Percentiles rank a stretch among this genome's conserved stretches.
Evolutionary conservation across 805 yeast species (phyloP).

Genomic region (Starmerella apicola): DNA sequence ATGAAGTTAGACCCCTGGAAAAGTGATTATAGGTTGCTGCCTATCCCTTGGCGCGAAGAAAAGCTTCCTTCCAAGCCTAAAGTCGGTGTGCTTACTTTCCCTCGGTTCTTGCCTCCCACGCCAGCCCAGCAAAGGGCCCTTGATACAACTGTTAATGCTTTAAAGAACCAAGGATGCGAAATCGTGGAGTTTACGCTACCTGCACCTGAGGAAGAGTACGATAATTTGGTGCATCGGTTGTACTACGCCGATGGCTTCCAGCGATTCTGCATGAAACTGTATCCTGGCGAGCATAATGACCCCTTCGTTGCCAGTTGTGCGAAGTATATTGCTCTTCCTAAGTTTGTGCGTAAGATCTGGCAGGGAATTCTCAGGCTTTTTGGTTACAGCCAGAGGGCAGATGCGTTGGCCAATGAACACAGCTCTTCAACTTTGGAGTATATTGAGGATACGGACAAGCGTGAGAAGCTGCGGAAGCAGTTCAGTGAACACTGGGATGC

Average conservation of each 20-base stretch:
- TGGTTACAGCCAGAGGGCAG: conserved; percentile 31
- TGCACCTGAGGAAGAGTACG: conserved; percentile 39
- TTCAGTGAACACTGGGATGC: conserved; percentile 28
- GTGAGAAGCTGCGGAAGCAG: conserved; percentile 29
- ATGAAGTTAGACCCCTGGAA: conserved; percentile 45
- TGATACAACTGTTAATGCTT: conserved; percentile 30
- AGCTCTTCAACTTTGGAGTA: conserved; percentile 26
- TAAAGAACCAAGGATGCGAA: conserved; percentile 36
- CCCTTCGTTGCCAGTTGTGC: conserved; percentile 27
- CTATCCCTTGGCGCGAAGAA: conserved; percentile 40
- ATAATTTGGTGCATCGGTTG: conserved; percentile 43
- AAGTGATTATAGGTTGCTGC: conserved; percentile 33
- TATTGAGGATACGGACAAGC: conserved; percentile 26
- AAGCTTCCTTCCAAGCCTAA: conserved; percentile 33
- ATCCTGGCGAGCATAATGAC: conserved; percentile 29
- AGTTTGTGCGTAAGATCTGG: conserved; percentile 26
- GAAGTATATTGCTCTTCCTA: conserved; percentile 26
- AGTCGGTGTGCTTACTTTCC: conserved; percentile 38
- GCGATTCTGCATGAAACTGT: conserved; percentile 21
- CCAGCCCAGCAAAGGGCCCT: conserved; percentile 36
- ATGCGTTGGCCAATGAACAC: conserved; percentile 25
- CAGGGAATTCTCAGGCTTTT: conserved; percentile 29
- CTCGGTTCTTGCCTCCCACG: conserved; percentile 38
- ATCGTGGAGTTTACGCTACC: conserved; percentile 38
- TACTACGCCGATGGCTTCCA: conserved; percentile 37